Evolutionary conservation across 2,329 filamentous ascomycete genomes (phyloP), one percentile per base, ranked within the genome.

Genomic region (Aspergillus versicolor): DNA sequence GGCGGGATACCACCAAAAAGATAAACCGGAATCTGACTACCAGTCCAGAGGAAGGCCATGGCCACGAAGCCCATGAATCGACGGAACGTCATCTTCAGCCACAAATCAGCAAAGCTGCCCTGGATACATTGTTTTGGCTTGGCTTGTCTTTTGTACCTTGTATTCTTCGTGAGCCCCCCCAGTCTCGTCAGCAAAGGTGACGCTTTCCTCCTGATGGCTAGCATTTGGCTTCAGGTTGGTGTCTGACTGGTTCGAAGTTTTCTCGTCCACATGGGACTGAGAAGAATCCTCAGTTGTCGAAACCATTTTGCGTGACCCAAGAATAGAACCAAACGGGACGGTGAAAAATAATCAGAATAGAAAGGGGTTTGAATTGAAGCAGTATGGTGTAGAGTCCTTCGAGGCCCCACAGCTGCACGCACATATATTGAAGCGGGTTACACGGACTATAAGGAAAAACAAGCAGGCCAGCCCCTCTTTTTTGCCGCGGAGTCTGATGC

Each of bases 11-110:
- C 78, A 22, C 80, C 79, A 59, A 81, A 81, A 4, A 82, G 67
- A 63, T 81, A 82, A 11, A 86, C 75, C 2, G 84, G 83, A 46
- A 86, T 85, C 62, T 86, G 84, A 53, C 79, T 83, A 30, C 82
- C 83, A 48, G 82, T 83, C 83, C 83, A 86, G 21, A 86, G 71
- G 55, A 87, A 83, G 5, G 82, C 81, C 81, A 85, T 84, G 57
- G 82, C 82, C 13, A 81, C 63, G 46, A 86, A 74, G 52, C 78
- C 79, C 81, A 84, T 81, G 63, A 83, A 77, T 3, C 80, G 75
- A 30, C 67, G 72, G 59, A 79, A 77, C n/a, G 75, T 77, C 79
- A 84, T 79, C 67, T 82, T 32, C 27, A 30, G 27, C 27, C 27
- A 30, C 27, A 30, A 30, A 30, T 30, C 27, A 30, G 27, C 8